These are phyloP conservation scores for Davidsoniella eucalypti DNA, from an alignment of 2,329 filamentous ascomycete species.

Conservation along the genomic window DNA sequence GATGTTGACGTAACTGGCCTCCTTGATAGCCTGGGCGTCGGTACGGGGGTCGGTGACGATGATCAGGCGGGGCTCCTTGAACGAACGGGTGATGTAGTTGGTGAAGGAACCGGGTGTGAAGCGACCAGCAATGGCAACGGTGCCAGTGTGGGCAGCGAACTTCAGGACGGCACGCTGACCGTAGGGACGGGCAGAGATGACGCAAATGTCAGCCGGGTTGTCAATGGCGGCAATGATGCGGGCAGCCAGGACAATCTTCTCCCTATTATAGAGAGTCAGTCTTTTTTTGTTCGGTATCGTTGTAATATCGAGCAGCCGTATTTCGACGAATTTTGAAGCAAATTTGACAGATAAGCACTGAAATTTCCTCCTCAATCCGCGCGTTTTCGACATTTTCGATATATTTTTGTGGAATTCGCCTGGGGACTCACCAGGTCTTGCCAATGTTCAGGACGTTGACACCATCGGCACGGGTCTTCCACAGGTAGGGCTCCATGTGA, in stretches of 20 bases:
- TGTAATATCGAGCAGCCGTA: not conserved
- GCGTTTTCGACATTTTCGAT: not conserved
- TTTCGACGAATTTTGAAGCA: not conserved
- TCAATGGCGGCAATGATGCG: constrained; percentile 98
- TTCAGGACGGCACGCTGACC: constrained; percentile 99
- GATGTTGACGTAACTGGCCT: constrained; percentile 99
- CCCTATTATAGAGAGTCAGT: constrained; percentile 39
- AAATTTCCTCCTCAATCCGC: not conserved
- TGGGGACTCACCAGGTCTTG: constrained; percentile 80
- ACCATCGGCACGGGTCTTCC: constrained; percentile 97
- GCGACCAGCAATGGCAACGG: constrained; percentile 93
- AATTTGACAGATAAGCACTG: no score
- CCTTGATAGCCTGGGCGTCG: constrained; percentile 99
- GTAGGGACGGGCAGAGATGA: constrained; percentile 98
- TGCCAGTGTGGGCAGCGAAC: constrained; percentile 97
- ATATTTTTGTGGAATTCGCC: not conserved
- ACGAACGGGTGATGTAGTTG: constrained; percentile 99
- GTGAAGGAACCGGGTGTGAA: constrained; percentile 99
- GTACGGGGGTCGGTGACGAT: constrained; percentile 99
- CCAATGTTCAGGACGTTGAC: constrained; percentile 99
- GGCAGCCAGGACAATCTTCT: constrained; percentile 98
- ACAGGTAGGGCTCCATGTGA: constrained; percentile 99
- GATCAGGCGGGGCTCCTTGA: constrained; percentile 99
- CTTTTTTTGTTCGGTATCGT: not conserved
- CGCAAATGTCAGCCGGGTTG: constrained; percentile 98